Percentiles rank a stretch among this genome's conserved stretches.
These are phyloP conservation scores for Cerrena zonata DNA, from an alignment of 1,284 basidiomycete species.

Conservation along the genomic window DNA sequence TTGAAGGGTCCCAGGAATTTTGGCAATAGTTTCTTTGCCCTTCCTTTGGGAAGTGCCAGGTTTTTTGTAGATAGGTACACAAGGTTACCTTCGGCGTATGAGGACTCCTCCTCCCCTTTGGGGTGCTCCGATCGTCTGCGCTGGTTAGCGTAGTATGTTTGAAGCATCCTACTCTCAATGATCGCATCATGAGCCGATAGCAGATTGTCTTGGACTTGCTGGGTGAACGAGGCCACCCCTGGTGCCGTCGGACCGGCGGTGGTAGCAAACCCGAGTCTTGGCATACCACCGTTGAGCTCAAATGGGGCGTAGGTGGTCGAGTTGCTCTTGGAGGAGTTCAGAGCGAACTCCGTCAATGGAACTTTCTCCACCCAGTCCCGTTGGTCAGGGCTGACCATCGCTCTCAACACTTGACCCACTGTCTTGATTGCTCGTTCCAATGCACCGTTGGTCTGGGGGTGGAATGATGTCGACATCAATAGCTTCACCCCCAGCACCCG, in stretches of 20 bases:
- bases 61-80: slow-evolving; percentile 34
- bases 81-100: slow-evolving; percentile 16
- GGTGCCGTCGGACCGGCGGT: slow-evolving; percentile 13
- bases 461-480: no score
- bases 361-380: slow-evolving; percentile 27
- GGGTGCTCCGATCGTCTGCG: slow-evolving; percentile 13
- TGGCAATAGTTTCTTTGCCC: no score
- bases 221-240: slow-evolving; percentile 21
- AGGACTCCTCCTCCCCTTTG: background rate
- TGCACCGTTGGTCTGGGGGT: no score
- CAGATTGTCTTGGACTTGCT: no score
- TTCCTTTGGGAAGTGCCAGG: no score
- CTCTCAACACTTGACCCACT: slow-evolving; percentile 12
- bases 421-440: background rate
- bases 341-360: no score
- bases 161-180: slow-evolving; percentile 18
- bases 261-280: slow-evolving; percentile 18
- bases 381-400: slow-evolving; percentile 24
- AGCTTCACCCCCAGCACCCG: slow-evolving; percentile 29
- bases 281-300: slow-evolving; percentile 28
- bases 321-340: slow-evolving; percentile 19
- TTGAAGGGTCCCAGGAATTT: slow-evolving; percentile 30
- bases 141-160: slow-evolving; percentile 24
- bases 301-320: slow-evolving; percentile 15
- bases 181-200: slow-evolving; percentile 29